phyloP scores from a whole-genome alignment of 2,329 filamentous ascomycete genomes.

The Arthrobotrys iridis region DNA sequence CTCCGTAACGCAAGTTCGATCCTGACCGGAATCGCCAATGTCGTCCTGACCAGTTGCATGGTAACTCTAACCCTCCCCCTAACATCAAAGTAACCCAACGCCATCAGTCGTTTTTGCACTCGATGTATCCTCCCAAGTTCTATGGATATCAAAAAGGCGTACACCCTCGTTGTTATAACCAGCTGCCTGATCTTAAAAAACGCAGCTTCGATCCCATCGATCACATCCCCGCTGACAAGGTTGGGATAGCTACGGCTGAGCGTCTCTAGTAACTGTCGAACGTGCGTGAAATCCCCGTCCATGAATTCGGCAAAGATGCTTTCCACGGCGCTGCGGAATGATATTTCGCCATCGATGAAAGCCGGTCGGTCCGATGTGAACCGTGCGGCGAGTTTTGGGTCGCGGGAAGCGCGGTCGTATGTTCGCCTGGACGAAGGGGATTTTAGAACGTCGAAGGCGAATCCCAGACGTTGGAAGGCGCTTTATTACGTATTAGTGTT shows the following conservation, averaged over 20 bases:
- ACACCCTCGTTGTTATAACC: slow-evolving; percentile 61
- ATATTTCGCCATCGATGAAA: slow-evolving; percentile 61
- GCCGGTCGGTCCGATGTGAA: slow-evolving; percentile 58
- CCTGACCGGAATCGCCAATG: slow-evolving; percentile 62
- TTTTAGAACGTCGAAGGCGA: slow-evolving; percentile 63
- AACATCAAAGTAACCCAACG: slow-evolving; percentile 62
- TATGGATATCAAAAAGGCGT: slow-evolving; percentile 62
- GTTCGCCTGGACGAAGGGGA: slow-evolving; percentile 61
- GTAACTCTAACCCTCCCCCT: slow-evolving; percentile 61
- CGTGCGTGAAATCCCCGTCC: slow-evolving; percentile 61
- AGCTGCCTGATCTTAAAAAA: slow-evolving; percentile 61
- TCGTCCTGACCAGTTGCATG: slow-evolving; percentile 62
- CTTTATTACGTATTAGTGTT: slow-evolving; percentile 52
- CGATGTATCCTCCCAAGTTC: slow-evolving; percentile 62
- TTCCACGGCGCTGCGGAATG: slow-evolving; percentile 61
- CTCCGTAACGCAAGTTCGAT: slow-evolving; percentile 62
- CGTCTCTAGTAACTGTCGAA: slow-evolving; percentile 60
- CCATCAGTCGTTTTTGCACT: slow-evolving; percentile 61
- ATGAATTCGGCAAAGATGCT: slow-evolving; percentile 62
- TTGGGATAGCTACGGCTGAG: slow-evolving; percentile 61
- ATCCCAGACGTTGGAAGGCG: slow-evolving; percentile 62
- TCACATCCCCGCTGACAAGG: slow-evolving; percentile 61
- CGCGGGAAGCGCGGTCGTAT: slow-evolving; percentile 61
- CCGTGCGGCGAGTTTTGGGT: slow-evolving; percentile 56
- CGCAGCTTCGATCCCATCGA: slow-evolving; percentile 60